Conservation (phyloP, 1,284 basidiomycete genomes). For the Ceratobasidium sp. region DNA sequence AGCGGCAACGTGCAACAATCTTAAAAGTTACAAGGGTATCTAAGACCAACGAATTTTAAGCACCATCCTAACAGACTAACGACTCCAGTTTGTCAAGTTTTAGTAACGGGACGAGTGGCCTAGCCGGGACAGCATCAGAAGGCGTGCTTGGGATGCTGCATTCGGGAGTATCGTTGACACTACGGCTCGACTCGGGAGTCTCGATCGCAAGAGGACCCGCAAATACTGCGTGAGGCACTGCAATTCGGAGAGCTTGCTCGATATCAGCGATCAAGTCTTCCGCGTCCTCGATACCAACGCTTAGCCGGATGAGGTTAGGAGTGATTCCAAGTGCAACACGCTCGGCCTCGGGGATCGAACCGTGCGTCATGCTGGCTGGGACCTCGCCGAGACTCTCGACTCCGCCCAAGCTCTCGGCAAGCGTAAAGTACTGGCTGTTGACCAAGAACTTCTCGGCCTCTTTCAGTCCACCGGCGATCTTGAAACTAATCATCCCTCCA, state of each 20-base stretch:
- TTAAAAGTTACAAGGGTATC: neutral
- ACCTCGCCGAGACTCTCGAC: conserved; percentile 92
- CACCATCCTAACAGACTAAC: conserved; percentile 10
- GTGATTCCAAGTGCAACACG: conserved; percentile 81
- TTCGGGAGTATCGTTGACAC: conserved; percentile 39
- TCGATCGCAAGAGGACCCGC: neutral
- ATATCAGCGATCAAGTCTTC: conserved; percentile 86
- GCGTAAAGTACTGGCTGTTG: conserved; percentile 77
- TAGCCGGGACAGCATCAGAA: conserved; percentile 31
- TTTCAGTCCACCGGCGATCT: conserved; percentile 67
- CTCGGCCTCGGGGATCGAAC: conserved; percentile 77
- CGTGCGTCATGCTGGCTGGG: conserved; percentile 89
- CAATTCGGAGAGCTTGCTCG: conserved; percentile 73
- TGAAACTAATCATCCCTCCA: conserved; percentile 64
- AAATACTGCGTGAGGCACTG: conserved; percentile 51
- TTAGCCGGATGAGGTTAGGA: conserved; percentile 83
- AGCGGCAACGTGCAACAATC: neutral
- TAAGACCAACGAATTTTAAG: neutral
- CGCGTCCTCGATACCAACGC: conserved; percentile 89
- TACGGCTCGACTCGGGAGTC: conserved; percentile 17
- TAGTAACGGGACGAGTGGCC: neutral
- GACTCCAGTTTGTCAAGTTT: conserved; percentile 18
- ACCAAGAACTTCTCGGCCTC: conserved; percentile 80
- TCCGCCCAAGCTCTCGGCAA: conserved; percentile 92
- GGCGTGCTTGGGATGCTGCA: conserved; percentile 34